Evolutionary conservation across 2,329 filamentous ascomycete species (phyloP).

Genomic region (Colletotrichum sublineola): DNA sequence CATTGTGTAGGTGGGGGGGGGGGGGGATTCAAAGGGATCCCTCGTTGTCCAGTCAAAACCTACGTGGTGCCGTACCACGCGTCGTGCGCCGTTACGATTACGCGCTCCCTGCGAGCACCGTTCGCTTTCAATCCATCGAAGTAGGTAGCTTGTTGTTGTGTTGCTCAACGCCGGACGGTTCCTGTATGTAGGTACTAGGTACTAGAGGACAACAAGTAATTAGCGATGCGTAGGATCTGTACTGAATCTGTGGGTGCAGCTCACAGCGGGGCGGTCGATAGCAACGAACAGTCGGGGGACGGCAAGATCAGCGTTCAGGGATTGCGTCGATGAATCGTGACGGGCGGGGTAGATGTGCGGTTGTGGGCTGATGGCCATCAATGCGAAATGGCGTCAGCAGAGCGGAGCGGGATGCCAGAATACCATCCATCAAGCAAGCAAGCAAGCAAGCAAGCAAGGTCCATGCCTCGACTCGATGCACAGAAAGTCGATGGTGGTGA

Average conservation of each 20-base stretch:
- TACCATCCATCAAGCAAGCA: neutral
- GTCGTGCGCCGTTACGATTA: neutral
- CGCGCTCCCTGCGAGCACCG: too few relatives aligned
- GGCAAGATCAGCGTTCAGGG: conserved; percentile 36
- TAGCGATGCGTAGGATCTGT: too few relatives aligned
- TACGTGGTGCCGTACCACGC: neutral
- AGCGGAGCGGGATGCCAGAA: neutral
- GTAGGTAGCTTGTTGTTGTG: too few relatives aligned
- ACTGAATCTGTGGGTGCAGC: too few relatives aligned
- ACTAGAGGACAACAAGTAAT: too few relatives aligned
- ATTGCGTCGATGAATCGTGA: conserved; percentile 31
- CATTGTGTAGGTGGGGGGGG: neutral
- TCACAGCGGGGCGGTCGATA: too few relatives aligned
- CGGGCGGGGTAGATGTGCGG: conserved; percentile 1
- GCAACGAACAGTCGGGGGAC: neutral
- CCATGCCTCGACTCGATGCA: neutral
- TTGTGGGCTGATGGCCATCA: conserved; percentile 34
- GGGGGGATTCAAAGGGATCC: conserved; percentile 20
- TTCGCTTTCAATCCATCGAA: too few relatives aligned
- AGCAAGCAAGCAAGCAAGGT: neutral
- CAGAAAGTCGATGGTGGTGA: neutral
- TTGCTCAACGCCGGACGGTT: too few relatives aligned
- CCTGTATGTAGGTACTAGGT: too few relatives aligned
- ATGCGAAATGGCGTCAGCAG: conserved; percentile 15
- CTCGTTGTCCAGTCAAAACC: conserved; percentile 22